These are phyloP conservation scores for Cenchrus purpureus DNA, from an alignment of 176 grass and related monocot genomes.

Conservation along the genomic window DNA sequence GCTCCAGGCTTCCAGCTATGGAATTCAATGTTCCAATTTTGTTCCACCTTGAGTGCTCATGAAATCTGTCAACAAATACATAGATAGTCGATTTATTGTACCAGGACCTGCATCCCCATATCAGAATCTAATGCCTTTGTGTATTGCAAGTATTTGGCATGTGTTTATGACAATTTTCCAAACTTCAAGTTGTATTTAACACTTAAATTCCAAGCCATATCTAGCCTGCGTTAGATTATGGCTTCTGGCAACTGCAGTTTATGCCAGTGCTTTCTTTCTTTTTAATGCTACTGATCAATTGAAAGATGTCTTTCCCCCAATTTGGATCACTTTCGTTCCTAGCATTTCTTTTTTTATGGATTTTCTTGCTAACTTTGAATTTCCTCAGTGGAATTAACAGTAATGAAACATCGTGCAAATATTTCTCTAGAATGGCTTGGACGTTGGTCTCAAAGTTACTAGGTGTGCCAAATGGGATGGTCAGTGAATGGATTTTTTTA, in stretches of 20 bases:
- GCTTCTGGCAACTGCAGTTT: neutral
- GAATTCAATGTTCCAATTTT: no score
- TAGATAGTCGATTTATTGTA: neutral
- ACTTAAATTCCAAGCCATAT: neutral
- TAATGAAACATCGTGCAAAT: neutral
- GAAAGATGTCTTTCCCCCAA: neutral
- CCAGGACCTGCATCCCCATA: neutral
- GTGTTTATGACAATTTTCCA: neutral
- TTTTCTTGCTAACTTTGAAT: neutral
- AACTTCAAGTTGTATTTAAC: neutral
- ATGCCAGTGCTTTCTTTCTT: neutral
- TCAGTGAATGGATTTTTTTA: neutral
- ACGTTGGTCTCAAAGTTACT: neutral
- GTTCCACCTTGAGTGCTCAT: no score
- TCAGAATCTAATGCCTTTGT: neutral
- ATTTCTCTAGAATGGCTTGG: neutral
- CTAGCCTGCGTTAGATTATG: neutral
- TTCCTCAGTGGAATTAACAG: neutral
- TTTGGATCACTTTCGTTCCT: neutral
- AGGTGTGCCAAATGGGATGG: neutral
- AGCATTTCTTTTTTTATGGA: neutral
- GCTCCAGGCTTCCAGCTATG: no score
- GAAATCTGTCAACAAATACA: no score
- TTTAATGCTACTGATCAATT: neutral
- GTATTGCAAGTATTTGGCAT: neutral